Percentiles rank a stretch among this genome's conserved stretches.
These are phyloP conservation scores for Adansonia gregorii DNA, from an alignment of 441 rosid genomes.

Conservation along the genomic window DNA sequence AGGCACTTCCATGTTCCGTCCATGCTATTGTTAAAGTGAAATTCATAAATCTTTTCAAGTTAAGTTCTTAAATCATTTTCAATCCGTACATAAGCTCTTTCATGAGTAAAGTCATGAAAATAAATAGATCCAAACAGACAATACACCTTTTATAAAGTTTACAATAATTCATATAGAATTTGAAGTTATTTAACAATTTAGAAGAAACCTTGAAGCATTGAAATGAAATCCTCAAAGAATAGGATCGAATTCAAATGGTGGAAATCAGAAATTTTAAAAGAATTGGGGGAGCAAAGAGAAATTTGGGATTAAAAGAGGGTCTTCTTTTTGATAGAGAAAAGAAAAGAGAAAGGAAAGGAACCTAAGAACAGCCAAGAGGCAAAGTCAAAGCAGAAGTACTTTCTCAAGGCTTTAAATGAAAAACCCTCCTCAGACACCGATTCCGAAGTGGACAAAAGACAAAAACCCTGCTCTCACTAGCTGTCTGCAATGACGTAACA, in stretches of 20 bases:
- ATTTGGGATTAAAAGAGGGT: not conserved
- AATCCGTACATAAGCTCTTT: too few relatives aligned
- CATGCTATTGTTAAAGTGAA: too few relatives aligned
- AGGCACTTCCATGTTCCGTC: too few relatives aligned
- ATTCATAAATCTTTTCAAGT: too few relatives aligned
- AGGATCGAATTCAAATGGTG: not conserved
- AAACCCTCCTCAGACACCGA: not conserved
- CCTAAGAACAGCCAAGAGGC: not conserved
- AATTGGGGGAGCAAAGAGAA: not conserved
- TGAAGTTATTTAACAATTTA: too few relatives aligned
- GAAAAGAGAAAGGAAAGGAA: not conserved
- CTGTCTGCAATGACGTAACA: constrained; percentile 22
- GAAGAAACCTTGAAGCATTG: too few relatives aligned
- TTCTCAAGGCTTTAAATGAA: not conserved
- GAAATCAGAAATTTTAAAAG: not conserved
- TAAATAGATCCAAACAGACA: too few relatives aligned
- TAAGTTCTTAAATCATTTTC: too few relatives aligned
- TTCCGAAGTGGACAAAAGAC: constrained; percentile 23
- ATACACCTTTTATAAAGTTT: too few relatives aligned
- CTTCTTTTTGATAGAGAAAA: not conserved
- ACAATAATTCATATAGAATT: too few relatives aligned
- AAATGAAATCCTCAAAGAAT: too few relatives aligned
- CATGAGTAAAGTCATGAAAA: too few relatives aligned
- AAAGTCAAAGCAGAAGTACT: not conserved
- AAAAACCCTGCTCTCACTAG: not conserved